A percentile compares a stretch with the other conserved stretches of the same genome.
Conservation (phyloP, 371 early-diverging fungal genomes). For the Mucor mucedo region DNA sequence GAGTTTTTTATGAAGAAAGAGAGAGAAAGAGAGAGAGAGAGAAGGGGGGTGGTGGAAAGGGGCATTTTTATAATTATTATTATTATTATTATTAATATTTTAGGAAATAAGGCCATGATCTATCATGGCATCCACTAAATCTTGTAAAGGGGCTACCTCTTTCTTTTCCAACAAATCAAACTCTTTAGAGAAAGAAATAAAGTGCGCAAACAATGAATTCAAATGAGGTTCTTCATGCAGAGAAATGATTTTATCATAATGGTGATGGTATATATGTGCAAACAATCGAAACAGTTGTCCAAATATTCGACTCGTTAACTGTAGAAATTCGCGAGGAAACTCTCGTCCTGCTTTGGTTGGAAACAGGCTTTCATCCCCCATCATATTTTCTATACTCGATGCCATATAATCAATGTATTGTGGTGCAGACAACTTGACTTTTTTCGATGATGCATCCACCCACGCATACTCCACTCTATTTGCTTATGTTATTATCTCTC, state of each 20-base stretch:
- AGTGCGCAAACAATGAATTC: constrained; percentile 94
- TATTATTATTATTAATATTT: background rate
- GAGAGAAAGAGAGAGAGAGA: no score
- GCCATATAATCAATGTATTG: constrained; percentile 94
- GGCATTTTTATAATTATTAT: background rate
- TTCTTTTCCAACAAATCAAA: constrained; percentile 93
- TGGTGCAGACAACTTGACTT: constrained; percentile 86
- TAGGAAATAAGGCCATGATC: constrained; percentile 45
- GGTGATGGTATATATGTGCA: constrained; percentile 94
- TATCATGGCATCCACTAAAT: constrained; percentile 77
- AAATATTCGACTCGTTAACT: constrained; percentile 72
- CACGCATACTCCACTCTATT: constrained; percentile 85
- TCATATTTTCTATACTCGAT: constrained; percentile 85
- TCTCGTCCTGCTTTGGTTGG: constrained; percentile 80
- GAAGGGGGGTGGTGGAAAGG: no score
- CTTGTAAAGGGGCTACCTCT: constrained; percentile 83
- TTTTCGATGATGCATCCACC: constrained; percentile 87
- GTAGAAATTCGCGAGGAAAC: constrained; percentile 83
- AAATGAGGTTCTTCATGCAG: constrained; percentile 88
- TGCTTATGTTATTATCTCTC: background rate
- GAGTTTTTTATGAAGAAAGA: background rate
- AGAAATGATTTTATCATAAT: constrained; percentile 85
- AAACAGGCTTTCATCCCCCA: constrained; percentile 88
- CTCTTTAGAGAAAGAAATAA: constrained; percentile 87
- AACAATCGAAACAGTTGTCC: constrained; percentile 89